phyloP scores from a whole-genome alignment of 352 stramenopile species.

The Thraustochytrium sp. region DNA sequence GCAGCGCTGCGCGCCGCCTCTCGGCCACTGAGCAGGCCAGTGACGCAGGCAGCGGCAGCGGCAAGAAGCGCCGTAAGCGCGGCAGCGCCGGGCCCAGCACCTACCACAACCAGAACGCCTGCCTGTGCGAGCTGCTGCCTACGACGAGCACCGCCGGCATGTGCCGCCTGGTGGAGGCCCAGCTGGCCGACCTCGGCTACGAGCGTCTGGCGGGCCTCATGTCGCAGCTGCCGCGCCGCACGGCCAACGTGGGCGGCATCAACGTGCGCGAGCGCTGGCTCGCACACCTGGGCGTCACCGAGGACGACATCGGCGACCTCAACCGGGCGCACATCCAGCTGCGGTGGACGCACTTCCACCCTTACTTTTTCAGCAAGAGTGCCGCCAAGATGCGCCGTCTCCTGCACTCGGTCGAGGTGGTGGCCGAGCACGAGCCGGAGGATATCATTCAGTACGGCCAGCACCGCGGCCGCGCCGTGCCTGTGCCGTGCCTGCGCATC shows the following conservation, averaged over 20 bases:
- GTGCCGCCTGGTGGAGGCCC: not conserved
- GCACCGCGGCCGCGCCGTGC: not conserved
- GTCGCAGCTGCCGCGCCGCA: not conserved
- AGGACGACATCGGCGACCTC: not conserved
- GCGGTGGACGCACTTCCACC: not conserved
- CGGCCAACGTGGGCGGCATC: not conserved
- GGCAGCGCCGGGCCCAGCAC: not conserved
- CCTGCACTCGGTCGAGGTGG: not conserved
- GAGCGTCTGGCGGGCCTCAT: not conserved
- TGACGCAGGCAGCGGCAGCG: no score
- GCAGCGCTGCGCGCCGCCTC: no score
- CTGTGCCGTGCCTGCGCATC: not conserved
- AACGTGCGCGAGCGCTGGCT: conserved; percentile 20
- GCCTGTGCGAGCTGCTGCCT: not conserved
- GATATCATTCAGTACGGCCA: not conserved
- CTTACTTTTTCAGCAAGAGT: conserved; percentile 15
- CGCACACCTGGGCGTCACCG: not conserved
- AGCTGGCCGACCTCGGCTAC: not conserved
- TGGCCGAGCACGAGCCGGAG: not conserved
- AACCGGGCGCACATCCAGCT: not conserved
- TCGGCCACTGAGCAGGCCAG: no score
- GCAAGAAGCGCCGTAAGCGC: not conserved
- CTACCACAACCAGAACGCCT: conserved; percentile 7
- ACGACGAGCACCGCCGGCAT: not conserved
- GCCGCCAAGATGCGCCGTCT: not conserved